These are phyloP conservation scores for Kwoniella sp. DNA, from an alignment of 768 basidiomycete species.

Conservation along the genomic window DNA sequence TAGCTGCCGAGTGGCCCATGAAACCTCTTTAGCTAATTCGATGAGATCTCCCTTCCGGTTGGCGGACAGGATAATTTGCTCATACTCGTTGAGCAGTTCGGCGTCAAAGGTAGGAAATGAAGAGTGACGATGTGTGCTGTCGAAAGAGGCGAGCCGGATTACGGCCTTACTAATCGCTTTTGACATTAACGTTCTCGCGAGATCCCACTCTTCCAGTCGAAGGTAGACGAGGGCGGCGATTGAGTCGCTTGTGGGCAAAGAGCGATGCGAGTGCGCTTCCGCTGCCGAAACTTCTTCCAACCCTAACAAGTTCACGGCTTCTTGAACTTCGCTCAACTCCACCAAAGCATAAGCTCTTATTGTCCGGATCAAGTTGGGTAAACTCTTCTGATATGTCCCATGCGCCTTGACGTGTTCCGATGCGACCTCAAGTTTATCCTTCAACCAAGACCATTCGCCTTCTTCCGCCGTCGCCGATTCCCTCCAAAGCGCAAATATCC, in stretches of 20 bases:
- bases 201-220: constrained; percentile 12
- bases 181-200: constrained; percentile 4
- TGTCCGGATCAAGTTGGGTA: not conserved
- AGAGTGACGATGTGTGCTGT: not conserved
- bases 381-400: not conserved
- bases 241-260: not conserved
- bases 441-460: constrained; percentile 24
- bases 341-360: constrained; percentile 20
- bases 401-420: not conserved
- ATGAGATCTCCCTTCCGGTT: constrained; percentile 15
- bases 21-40: constrained; percentile 9
- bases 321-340: not conserved
- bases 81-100: constrained; percentile 12
- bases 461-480: constrained; percentile 17
- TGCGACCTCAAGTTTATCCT: constrained; percentile 1
- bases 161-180: constrained; percentile 9
- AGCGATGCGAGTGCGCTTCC: not conserved
- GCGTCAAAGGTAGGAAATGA: constrained; percentile 16
- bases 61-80: not conserved
- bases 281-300: not conserved
- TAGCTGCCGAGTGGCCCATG: constrained; percentile 3
- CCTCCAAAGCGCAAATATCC: constrained; percentile 14
- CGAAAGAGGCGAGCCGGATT: not conserved
- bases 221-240: constrained; percentile 13
- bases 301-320: constrained; percentile 15